Evolutionary conservation across 2,329 filamentous ascomycete genomes (phyloP).

Genomic region (Hymenotorrendiella dingleyae): DNA sequence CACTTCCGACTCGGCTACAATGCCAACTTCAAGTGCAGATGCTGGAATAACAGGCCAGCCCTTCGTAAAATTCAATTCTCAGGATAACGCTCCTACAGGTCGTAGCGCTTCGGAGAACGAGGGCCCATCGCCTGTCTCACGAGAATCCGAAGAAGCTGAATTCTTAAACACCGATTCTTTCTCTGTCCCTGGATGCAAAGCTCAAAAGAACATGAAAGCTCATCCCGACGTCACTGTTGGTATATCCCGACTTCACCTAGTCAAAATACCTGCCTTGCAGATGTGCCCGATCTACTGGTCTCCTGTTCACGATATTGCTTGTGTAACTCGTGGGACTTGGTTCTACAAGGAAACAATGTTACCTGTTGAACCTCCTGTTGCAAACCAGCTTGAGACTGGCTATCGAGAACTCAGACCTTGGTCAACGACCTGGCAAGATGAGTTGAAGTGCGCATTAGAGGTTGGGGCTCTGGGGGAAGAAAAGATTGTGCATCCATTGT

Average conservation of each 20-base stretch:
- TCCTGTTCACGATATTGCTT: conserved; percentile 80
- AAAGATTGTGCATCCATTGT: conserved; percentile 76
- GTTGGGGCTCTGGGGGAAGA: conserved; percentile 86
- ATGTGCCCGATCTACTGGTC: conserved; percentile 99
- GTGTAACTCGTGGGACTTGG: conserved; percentile 85
- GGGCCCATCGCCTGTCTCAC: conserved; percentile 2
- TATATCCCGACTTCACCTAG: conserved; percentile 81
- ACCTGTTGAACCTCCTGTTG: conserved; percentile 76
- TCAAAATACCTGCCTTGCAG: conserved; percentile 71
- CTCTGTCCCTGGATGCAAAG: conserved; percentile 22
- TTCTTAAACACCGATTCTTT: conserved; percentile 16
- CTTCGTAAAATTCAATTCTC: conserved; percentile 38
- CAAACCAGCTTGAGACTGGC: conserved; percentile 88
- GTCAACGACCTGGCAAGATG: conserved; percentile 88
- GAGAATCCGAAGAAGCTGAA: conserved; percentile 12
- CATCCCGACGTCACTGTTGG: conserved; percentile 70
- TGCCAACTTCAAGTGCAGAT: conserved; percentile 9
- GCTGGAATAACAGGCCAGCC: conserved; percentile 42
- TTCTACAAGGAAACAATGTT: conserved; percentile 96
- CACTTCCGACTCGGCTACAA: background rate
- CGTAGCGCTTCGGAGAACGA: conserved; percentile 2
- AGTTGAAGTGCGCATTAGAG: conserved; percentile 82
- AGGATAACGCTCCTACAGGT: conserved; percentile 9
- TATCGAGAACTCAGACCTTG: conserved; percentile 82
- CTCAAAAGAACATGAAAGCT: conserved; percentile 25